Percentiles rank a stretch among this genome's conserved stretches.
These are phyloP conservation scores for Penicillium argentinense DNA, from an alignment of 495 filamentous ascomycete genomes.

Conservation along the genomic window DNA sequence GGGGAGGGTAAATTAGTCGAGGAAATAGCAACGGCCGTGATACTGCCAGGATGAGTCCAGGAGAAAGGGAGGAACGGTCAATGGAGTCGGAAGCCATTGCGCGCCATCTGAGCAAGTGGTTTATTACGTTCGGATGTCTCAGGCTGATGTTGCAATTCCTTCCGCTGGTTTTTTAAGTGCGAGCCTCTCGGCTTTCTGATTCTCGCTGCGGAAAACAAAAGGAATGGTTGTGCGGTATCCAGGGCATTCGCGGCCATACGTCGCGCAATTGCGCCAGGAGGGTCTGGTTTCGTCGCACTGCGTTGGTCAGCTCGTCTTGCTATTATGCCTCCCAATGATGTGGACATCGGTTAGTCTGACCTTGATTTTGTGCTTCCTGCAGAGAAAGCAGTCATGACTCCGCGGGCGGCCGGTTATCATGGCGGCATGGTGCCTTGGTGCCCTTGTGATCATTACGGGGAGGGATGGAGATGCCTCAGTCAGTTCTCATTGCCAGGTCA, in stretches of 20 bases:
- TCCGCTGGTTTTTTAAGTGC: background rate
- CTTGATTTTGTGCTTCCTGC: constrained; percentile 3
- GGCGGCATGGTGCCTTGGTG: background rate
- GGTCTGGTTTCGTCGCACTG: constrained; percentile 11
- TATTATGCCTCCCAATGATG: too few relatives aligned
- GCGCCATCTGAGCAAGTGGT: too few relatives aligned
- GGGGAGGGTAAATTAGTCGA: constrained; percentile 16
- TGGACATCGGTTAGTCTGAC: background rate
- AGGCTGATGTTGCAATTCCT: background rate
- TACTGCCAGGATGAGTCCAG: constrained; percentile 12
- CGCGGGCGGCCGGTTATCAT: background rate
- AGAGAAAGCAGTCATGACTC: background rate
- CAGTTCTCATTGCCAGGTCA: too few relatives aligned
- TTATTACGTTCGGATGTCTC: too few relatives aligned
- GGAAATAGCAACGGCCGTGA: constrained; percentile 17
- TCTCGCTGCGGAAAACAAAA: constrained; percentile 8
- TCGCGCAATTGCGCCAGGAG: constrained; percentile 13
- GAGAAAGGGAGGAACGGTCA: background rate
- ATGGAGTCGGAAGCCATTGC: background rate
- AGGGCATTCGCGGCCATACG: constrained; percentile 13
- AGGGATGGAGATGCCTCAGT: background rate
- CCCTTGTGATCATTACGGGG: too few relatives aligned
- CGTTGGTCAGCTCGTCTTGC: background rate
- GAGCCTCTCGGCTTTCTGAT: background rate
- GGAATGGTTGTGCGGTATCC: constrained; percentile 8